A percentile compares a stretch with the other conserved stretches of the same genome.
phyloP scores from a whole-genome alignment of 176 grass and related monocot genomes.

The Ensete glaucum region DNA sequence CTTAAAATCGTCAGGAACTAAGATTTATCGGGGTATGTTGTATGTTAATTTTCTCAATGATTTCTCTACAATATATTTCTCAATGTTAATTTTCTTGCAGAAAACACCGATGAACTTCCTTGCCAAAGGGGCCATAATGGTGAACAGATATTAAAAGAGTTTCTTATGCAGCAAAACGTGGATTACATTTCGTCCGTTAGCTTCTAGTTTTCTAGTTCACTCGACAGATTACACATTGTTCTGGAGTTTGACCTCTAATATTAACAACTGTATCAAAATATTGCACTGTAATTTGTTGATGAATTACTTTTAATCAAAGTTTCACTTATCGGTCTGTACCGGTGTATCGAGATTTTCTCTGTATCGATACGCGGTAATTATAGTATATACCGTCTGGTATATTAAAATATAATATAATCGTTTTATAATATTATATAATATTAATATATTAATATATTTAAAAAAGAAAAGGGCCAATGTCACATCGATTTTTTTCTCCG shows the following conservation, averaged over 20 bases:
- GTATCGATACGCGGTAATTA: too few species aligned
- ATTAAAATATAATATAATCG: too few species aligned
- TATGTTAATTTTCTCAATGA: not conserved
- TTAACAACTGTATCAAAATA: not conserved
- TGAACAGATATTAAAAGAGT: not conserved
- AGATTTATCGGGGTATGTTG: not conserved
- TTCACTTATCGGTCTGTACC: too few species aligned
- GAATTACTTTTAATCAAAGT: not conserved
- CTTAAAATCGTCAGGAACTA: conserved; percentile 55
- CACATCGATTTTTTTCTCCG: too few species aligned
- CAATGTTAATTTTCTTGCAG: not conserved
- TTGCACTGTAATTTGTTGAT: not conserved
- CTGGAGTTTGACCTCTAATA: not conserved
- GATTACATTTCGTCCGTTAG: too few species aligned
- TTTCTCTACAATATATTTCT: not conserved
- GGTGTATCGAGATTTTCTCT: too few species aligned
- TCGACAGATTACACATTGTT: not conserved
- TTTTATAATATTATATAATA: too few species aligned
- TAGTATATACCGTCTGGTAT: too few species aligned
- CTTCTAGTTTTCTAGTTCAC: not conserved
- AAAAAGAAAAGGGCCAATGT: too few species aligned
- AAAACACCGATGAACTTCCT: not conserved
- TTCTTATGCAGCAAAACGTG: not conserved
- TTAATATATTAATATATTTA: too few species aligned
- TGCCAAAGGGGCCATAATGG: too few species aligned